Conservation (phyloP, 2,329 filamentous ascomycete species). For the Cladophialophora bantiana region DNA sequence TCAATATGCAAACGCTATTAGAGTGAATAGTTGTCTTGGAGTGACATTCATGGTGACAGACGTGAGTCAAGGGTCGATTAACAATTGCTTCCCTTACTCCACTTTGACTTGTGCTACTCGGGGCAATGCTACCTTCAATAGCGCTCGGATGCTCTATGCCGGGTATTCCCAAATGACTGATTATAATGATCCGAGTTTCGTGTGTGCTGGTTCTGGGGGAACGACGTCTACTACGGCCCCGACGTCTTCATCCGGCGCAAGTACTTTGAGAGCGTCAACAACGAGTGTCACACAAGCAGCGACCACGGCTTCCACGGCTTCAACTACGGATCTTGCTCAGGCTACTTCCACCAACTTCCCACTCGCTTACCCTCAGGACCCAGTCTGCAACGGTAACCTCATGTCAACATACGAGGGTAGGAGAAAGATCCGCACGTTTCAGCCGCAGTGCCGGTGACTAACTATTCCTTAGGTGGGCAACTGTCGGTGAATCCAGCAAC, state of each 20-base stretch:
- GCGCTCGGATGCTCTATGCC: slow-evolving; percentile 28
- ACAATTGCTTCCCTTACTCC: slow-evolving; percentile 31
- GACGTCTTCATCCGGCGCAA: neutral
- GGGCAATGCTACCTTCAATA: slow-evolving; percentile 25
- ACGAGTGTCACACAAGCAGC: neutral
- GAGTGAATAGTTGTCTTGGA: slow-evolving; percentile 28
- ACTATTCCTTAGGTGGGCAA: slow-evolving; percentile 14
- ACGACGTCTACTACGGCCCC: neutral
- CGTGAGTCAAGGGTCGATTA: slow-evolving; percentile 23
- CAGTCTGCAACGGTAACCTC: slow-evolving; percentile 22
- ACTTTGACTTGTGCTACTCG: slow-evolving; percentile 28
- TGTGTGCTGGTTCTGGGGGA: slow-evolving; percentile 1
- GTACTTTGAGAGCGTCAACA: neutral
- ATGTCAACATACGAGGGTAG: slow-evolving; percentile 24
- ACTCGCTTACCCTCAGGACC: slow-evolving; percentile 17
- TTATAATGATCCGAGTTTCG: slow-evolving; percentile 27
- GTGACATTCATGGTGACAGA: slow-evolving; percentile 25
- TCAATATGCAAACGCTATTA: slow-evolving; percentile 26
- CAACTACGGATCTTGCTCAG: slow-evolving; percentile 19
- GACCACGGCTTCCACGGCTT: slow-evolving; percentile 4
- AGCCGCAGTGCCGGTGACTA: neutral
- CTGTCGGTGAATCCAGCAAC: slow-evolving; percentile 9
- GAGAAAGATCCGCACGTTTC: neutral
- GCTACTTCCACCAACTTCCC: slow-evolving; percentile 24
- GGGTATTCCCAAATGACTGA: slow-evolving; percentile 33